These are phyloP conservation scores for Cylindrotheca closterium DNA, from an alignment of 108 stramenopile species.

Conservation along the genomic window DNA sequence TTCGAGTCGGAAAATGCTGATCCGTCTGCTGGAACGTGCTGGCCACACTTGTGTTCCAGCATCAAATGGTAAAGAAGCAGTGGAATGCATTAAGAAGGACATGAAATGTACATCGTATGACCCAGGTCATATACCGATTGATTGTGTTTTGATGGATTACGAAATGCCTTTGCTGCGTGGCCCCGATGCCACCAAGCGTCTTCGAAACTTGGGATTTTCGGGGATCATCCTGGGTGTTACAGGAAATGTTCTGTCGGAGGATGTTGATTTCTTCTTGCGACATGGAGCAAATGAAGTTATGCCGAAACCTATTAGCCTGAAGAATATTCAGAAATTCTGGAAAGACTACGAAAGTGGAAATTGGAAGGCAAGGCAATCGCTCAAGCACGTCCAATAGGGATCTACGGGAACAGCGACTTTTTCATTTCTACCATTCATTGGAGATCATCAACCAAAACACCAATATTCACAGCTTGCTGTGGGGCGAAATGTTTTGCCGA, in stretches of 20 bases:
- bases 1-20: conserved; percentile 42
- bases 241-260: conserved; percentile 43
- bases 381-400: too few species aligned
- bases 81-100: conserved; percentile 21
- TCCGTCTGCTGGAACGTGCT: conserved; percentile 27
- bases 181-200: conserved; percentile 29
- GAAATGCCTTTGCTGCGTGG: conserved; percentile 52
- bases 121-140: conserved; percentile 6
- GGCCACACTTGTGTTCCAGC: conserved; percentile 38
- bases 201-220: conserved; percentile 37
- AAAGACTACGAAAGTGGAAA: neutral
- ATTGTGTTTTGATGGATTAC: conserved; percentile 42
- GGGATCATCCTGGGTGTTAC: conserved; percentile 42
- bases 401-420: neutral
- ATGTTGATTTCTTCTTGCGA: conserved; percentile 28
- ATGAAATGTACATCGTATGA: conserved; percentile 2
- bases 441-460: neutral
- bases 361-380: neutral
- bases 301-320: conserved; percentile 27
- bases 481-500: too few species aligned
- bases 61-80: conserved; percentile 33
- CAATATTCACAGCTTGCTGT: neutral
- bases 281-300: conserved; percentile 40
- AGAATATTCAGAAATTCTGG: neutral
- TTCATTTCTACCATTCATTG: neutral